Base-by-base conservation (phyloP, 2,329 filamentous ascomycete genomes). In the Xylaria digitata region DNA sequence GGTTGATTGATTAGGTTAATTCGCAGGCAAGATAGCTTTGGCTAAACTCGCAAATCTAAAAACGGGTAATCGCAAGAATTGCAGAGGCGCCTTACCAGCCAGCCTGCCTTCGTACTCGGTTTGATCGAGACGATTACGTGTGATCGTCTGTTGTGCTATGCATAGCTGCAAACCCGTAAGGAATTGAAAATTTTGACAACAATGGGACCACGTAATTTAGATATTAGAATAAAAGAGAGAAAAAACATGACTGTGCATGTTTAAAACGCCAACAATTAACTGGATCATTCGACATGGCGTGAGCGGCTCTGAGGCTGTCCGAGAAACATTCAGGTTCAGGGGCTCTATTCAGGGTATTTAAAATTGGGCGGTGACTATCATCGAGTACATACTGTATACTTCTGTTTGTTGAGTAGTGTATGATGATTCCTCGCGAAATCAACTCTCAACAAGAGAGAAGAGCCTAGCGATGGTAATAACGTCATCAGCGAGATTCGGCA, bases 281-380 rank as follows among this genome's bases (percentile, higher is more conserved):
- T 26, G 30, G 26, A 57, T 67, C 63, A 53, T 65, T 48, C 68
- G 65, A 70, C 64, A 65, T 72, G 70, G 72, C 69, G 68, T 73
- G 66, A 74, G 69, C 65, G 67, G 67, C 52, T 65, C 50, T 40
- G 61, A 17, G 26, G 15, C 17, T n/a, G 23, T 17, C 37, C 37
- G 37, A 55, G 13, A 30, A 43, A 26, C 17, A 48, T 23, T 61
- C 68, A 66, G 62, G 69, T 45, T 43, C 45, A 26, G 26, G 26
- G 26, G 26, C 26, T 3, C 26, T 19, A 48, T 23, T 61, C 68
- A 66, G 62, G 68, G 69, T 64, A 30, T 65, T 63, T 68, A 68
- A 68, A 63, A 61, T 57, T 50, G 21, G 13, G 32, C 17, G 21
- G n/a, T n/a, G 48, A 48, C 23, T 34, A 26, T 6, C 30, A 34